Evolutionary conservation across 768 basidiomycete genomes (phyloP).

Genomic region (Asterophora lycoperdoides): DNA sequence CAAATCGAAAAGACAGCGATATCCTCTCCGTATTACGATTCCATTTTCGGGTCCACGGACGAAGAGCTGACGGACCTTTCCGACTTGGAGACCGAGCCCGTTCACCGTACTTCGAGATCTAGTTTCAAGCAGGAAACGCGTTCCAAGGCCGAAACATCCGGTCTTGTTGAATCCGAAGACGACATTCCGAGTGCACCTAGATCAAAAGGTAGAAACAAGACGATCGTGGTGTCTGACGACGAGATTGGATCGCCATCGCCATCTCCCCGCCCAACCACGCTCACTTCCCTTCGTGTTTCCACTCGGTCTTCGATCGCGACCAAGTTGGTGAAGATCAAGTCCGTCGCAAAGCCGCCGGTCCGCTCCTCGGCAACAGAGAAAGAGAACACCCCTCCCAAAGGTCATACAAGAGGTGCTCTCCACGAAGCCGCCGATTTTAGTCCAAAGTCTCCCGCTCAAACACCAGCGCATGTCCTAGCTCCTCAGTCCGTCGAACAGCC

Average conservation of each 20-base stretch:
- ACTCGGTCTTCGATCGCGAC: not conserved
- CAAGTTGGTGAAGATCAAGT: not conserved
- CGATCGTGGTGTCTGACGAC: slow-evolving; percentile 13
- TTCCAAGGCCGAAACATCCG: not conserved
- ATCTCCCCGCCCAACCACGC: too few species aligned
- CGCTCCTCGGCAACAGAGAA: not conserved
- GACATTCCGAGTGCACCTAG: slow-evolving; percentile 3
- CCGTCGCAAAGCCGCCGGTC: not conserved
- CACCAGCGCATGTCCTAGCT: too few species aligned
- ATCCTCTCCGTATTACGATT: slow-evolving; percentile 13
- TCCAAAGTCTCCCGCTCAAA: too few species aligned
- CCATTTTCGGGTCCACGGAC: slow-evolving; percentile 19
- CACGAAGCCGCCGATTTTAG: too few species aligned
- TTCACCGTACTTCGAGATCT: slow-evolving; percentile 1
- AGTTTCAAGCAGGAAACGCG: not conserved
- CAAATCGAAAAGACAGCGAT: not conserved
- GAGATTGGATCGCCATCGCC: slow-evolving; percentile 2
- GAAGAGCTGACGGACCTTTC: slow-evolving; percentile 26
- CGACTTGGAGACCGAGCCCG: slow-evolving; percentile 8
- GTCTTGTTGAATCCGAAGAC: slow-evolving; percentile 12
- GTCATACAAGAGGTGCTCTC: too few species aligned
- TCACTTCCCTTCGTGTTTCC: too few species aligned
- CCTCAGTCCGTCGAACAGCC: not conserved
- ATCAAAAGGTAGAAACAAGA: slow-evolving; percentile 6
- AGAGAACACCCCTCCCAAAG: not conserved